Evolutionary conservation across 768 basidiomycete species (phyloP), one percentile per base, ranked within the genome.

Genomic region (Termitomyces sp.): DNA sequence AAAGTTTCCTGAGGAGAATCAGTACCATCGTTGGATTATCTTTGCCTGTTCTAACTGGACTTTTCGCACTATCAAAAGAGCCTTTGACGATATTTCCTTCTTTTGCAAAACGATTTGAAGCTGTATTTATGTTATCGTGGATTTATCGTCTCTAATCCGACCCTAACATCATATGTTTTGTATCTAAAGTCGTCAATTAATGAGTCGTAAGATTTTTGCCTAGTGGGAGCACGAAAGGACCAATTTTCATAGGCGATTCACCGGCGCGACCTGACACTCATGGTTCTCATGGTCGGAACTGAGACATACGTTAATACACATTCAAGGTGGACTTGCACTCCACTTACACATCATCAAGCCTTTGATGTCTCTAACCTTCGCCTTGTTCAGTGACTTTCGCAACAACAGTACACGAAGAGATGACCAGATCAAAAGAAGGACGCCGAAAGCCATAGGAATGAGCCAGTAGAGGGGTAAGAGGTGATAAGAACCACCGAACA

Each of bases 261-360:
- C 35, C 50, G 59, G 21, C 73, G 70, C 54, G 79, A 79, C 14
- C 80, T 74, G 75, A 83, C 78, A 59, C 81, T 83, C 81, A 83
- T 80, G 8, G 81, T 84, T 51, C 81, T 70, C 81, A 84, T 84
- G 11, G 82, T 84, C 26, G 82, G 82, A 79, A 82, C 82, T 83
- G 54, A 14, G 50, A 60, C 56, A 43, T 45, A 55, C 21, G 33
- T 31, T 0, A 53, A 50, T 66, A 3, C 5, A 43, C 30, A n/a
- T 31, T 35, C 12, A 26, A 49, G 0, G 28, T 50, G 8, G 11
- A 30, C 30, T 19, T 44, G 21, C 50, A 45, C 33, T 14, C 15
- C 23, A 79, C 85, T 62, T 74, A 86, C 85, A 85, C 86, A 87
- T 86, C 82, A 81, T 81, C 33, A 87, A 68, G 2, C 85, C 85